Conservation (phyloP, 2,329 filamentous ascomycete genomes). For the Apiospora hydei region DNA sequence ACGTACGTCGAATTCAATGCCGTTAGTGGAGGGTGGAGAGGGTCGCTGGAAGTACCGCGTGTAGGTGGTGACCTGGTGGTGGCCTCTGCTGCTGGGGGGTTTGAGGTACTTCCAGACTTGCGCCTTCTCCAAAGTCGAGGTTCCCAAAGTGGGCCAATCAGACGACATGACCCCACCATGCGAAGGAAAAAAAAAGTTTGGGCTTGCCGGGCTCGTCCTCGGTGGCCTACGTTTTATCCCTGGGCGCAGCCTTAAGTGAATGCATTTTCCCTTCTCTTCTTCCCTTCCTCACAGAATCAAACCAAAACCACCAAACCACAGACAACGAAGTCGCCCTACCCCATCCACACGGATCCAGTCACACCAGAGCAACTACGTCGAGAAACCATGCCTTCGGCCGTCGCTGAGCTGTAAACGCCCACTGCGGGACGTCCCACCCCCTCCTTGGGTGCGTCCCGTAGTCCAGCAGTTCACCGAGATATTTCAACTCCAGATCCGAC, state of each 20-base stretch:
- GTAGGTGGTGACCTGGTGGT: background rate
- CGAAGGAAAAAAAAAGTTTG: conserved; percentile 37
- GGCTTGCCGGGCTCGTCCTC: conserved; percentile 26
- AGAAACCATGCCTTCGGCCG: conserved; percentile 75
- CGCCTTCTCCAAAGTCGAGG: conserved; percentile 27
- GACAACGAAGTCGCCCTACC: conserved; percentile 72
- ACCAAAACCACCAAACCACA: conserved; percentile 48
- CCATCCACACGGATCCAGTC: conserved; percentile 45
- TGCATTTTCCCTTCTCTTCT: conserved; percentile 30
- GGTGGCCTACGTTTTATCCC: conserved; percentile 36
- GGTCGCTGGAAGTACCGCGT: conserved; percentile 6
- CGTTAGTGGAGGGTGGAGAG: conserved; percentile 1
- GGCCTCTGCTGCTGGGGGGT: no score
- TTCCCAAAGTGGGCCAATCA: conserved; percentile 35
- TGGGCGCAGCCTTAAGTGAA: conserved; percentile 29
- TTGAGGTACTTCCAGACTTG: conserved; percentile 21
- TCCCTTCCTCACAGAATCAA: conserved; percentile 42
- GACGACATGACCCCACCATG: conserved; percentile 34
- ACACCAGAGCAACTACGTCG: conserved; percentile 68
- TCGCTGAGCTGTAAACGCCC: conserved; percentile 92
- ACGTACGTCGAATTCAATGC: conserved; percentile 28
- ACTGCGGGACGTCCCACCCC: conserved; percentile 73
- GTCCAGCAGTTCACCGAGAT: conserved; percentile 87
- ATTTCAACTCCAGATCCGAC: conserved; percentile 63
- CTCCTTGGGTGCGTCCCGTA: conserved; percentile 68